A percentile compares a stretch with the other conserved stretches of the same genome.
Conservation (phyloP, 1,284 basidiomycete species). For the Malassezia dermatis region DNA sequence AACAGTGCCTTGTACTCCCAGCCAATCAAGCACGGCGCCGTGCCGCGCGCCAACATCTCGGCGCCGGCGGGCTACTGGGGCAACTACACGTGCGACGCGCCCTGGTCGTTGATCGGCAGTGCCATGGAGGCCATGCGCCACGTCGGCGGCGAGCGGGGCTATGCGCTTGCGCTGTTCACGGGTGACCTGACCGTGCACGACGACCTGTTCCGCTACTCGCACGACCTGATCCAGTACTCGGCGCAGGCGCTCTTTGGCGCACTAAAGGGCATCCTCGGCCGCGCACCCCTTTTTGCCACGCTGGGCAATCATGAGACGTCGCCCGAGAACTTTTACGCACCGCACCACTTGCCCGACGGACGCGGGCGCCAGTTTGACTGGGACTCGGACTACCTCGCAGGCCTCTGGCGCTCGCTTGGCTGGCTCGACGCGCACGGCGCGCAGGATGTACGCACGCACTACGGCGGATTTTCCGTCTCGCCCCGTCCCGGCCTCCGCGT, state of each 20-base stretch:
- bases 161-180: constrained; percentile 62
- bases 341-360: constrained; percentile 27
- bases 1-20: constrained; percentile 48
- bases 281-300: constrained; percentile 35
- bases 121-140: constrained; percentile 61
- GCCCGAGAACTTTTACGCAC: constrained; percentile 29
- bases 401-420: constrained; percentile 49
- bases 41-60: constrained; percentile 22
- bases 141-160: constrained; percentile 55
- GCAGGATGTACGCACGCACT: constrained; percentile 58
- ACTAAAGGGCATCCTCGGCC: constrained; percentile 25
- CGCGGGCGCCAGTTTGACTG: constrained; percentile 31
- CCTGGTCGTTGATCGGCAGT: constrained; percentile 58
- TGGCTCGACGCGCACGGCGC: constrained; percentile 61
- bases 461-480: constrained; percentile 63
- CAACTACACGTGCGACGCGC: constrained; percentile 56
- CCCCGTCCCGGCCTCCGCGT: constrained; percentile 60
- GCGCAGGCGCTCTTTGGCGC: constrained; percentile 36
- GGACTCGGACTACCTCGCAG: constrained; percentile 35
- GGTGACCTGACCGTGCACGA: constrained; percentile 60
- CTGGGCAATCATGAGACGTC: constrained; percentile 43
- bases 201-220: constrained; percentile 29
- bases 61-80: constrained; percentile 37
- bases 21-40: constrained; percentile 48
- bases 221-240: constrained; percentile 34